phyloP scores from a whole-genome alignment of 2,329 filamentous ascomycete genomes.

The Colletotrichum ledebouriae region DNA sequence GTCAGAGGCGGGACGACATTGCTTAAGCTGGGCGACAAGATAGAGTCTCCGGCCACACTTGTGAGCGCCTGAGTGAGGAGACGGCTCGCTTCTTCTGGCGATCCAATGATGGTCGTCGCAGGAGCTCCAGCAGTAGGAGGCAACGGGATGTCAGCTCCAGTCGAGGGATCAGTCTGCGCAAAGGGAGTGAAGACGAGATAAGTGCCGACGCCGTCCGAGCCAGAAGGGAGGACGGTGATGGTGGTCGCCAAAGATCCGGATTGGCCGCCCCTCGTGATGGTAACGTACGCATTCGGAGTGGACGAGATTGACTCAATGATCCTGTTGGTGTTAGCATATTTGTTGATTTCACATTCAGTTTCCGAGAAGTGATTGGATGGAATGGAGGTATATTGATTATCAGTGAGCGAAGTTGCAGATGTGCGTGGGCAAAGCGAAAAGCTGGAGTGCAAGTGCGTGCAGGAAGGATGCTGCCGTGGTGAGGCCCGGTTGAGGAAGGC shows the following conservation, averaged over 20 bases:
- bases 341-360: too few relatives aligned
- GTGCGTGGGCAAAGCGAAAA: too few relatives aligned
- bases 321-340: slow-evolving; percentile 5
- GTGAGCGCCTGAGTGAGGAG: slow-evolving; percentile 20
- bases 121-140: slow-evolving; percentile 21
- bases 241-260: slow-evolving; percentile 33
- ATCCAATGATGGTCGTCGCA: slow-evolving; percentile 16
- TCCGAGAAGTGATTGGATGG: too few relatives aligned
- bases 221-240: slow-evolving; percentile 32
- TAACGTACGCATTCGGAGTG: slow-evolving; percentile 35
- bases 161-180: background rate
- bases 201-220: slow-evolving; percentile 27
- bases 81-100: slow-evolving; percentile 24
- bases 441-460: too few relatives aligned
- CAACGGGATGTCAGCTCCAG: slow-evolving; percentile 13
- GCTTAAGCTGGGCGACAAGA: background rate
- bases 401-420: too few relatives aligned
- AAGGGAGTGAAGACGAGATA: slow-evolving; percentile 37
- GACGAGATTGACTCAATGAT: slow-evolving; percentile 23
- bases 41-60: slow-evolving; percentile 9
- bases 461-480: too few relatives aligned
- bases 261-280: slow-evolving; percentile 33
- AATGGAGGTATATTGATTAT: too few relatives aligned
- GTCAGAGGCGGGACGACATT: background rate
- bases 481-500: too few relatives aligned